Percentiles rank a stretch among this genome's conserved stretches.
Evolutionary conservation across 108 stramenopile genomes (phyloP).

Genomic region (Cylindrotheca closterium): DNA sequence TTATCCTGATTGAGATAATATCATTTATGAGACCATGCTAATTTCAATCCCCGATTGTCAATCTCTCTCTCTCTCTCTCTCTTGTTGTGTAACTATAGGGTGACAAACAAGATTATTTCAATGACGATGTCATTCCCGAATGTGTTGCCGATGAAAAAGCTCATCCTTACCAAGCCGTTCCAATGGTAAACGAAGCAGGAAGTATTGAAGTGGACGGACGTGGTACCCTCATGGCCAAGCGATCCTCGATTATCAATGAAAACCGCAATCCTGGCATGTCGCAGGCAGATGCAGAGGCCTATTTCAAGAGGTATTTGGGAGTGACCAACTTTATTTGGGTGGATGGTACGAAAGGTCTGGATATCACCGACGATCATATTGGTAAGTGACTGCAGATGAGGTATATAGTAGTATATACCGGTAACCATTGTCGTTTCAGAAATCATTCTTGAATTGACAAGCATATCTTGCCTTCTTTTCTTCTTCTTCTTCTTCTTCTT

Average conservation of each 20-base stretch:
- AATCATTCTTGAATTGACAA: no score
- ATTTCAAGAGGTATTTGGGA: slow-evolving; percentile 37
- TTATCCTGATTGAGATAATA: no score
- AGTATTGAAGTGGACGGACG: slow-evolving; percentile 46
- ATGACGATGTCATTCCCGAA: slow-evolving; percentile 24
- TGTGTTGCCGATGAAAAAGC: slow-evolving; percentile 11
- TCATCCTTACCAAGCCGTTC: slow-evolving; percentile 14
- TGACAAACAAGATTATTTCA: slow-evolving; percentile 17
- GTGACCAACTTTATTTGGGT: slow-evolving; percentile 52
- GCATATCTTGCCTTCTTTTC: no score
- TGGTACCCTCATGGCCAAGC: slow-evolving; percentile 53
- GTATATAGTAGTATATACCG: no score
- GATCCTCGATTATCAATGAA: slow-evolving; percentile 35
- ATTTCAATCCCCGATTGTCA: neutral
- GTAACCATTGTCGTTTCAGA: no score
- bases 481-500: no score
- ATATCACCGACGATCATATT: slow-evolving; percentile 51
- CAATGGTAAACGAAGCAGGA: slow-evolving; percentile 51
- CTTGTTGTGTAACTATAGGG: slow-evolving; percentile 7
- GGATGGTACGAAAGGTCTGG: slow-evolving; percentile 28
- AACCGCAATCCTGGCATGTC: slow-evolving; percentile 46
- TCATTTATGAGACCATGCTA: neutral
- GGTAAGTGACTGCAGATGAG: no score
- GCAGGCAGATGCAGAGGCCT: slow-evolving; percentile 38
- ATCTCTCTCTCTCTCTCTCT: no score